Evolutionary conservation across 163 green algal species (phyloP).

Genomic region (Scenedesmus sp.): DNA sequence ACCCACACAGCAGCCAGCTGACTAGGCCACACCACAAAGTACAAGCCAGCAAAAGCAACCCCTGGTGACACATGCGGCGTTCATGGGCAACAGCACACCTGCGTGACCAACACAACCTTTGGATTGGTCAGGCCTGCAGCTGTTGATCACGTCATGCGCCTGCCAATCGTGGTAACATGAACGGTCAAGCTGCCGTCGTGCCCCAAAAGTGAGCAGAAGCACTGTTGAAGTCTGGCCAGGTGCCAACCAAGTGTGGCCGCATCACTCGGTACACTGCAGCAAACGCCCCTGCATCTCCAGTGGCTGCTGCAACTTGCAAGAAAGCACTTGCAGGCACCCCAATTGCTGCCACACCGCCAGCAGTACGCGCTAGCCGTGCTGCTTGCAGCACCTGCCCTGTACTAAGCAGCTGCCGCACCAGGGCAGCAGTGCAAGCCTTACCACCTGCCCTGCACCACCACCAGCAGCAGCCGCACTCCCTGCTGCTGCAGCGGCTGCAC

Average conservation of each 20-base stretch:
- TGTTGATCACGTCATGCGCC: no score
- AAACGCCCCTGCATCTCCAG: conserved; percentile 39
- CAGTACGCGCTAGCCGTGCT: conserved; percentile 19
- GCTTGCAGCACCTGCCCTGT: conserved; percentile 41
- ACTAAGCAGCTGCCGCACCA: conserved; percentile 33
- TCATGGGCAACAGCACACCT: neutral
- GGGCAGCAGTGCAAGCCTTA: neutral
- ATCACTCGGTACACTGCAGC: conserved; percentile 40
- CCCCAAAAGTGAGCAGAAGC: conserved; percentile 35
- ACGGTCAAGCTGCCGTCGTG: neutral
- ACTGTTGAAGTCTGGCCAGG: conserved; percentile 25
- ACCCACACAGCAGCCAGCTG: no score
- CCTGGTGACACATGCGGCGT: no score
- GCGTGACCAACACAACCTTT: neutral
- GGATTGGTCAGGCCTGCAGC: neutral
- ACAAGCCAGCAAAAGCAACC: no score
- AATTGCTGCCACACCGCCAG: neutral
- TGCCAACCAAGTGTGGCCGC: conserved; percentile 28
- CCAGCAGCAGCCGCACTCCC: neutral
- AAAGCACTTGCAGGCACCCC: conserved; percentile 16
- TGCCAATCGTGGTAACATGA: no score
- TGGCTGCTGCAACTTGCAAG: conserved; percentile 25
- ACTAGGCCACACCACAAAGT: no score
- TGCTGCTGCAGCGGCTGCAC: neutral
- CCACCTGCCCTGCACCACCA: neutral